Conservation (phyloP, 2,329 filamentous ascomycete genomes). For the Xylaria sp. region DNA sequence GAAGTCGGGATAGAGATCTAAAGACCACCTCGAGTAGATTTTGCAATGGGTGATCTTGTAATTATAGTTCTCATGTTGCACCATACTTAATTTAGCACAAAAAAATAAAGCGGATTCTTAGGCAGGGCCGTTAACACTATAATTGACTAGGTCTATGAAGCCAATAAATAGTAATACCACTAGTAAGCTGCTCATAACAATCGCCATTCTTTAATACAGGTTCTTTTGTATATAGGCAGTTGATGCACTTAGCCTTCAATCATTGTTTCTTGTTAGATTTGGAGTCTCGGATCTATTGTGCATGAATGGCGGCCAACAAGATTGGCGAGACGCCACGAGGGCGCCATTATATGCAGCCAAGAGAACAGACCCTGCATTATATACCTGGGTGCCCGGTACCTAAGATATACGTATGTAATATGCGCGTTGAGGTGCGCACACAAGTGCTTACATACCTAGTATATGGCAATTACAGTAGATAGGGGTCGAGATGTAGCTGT, state of each 20-base stretch:
- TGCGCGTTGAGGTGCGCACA: too few species aligned
- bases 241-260: not conserved
- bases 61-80: not conserved
- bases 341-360: constrained; percentile 1
- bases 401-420: not conserved
- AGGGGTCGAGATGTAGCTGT: too few species aligned
- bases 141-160: too few species aligned
- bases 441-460: too few species aligned
- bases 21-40: not conserved
- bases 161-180: too few species aligned
- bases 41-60: not conserved
- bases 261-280: not conserved
- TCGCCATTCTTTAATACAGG: not conserved
- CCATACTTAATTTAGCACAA: not conserved
- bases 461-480: too few species aligned
- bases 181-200: not conserved
- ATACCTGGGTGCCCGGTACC: not conserved
- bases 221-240: not conserved
- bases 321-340: constrained; percentile 26
- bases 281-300: not conserved
- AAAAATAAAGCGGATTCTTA: not conserved
- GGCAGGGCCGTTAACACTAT: not conserved
- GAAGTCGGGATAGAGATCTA: not conserved
- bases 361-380: not conserved
- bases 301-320: constrained; percentile 12